Evolutionary conservation across 306 rosid species (phyloP).

Genomic region (Macrotyloma uniflorum): DNA sequence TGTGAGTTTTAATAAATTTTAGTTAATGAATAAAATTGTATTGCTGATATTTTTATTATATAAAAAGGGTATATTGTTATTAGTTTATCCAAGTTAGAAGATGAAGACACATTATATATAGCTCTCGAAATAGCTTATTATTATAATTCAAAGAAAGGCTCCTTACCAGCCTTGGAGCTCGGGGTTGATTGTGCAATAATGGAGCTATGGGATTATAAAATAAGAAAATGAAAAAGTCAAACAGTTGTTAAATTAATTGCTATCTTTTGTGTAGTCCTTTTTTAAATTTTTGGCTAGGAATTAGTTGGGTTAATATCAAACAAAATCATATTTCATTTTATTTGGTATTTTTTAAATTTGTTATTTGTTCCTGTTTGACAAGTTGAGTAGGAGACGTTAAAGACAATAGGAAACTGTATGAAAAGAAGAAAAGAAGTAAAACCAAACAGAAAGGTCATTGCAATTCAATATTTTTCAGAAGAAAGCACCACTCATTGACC

Average conservation of each 20-base stretch:
- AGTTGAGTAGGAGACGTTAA: constrained; percentile 44
- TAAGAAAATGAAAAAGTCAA: constrained; percentile 45
- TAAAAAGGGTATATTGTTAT: too few relatives aligned
- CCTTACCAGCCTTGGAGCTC: constrained; percentile 8
- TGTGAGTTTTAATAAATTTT: neutral
- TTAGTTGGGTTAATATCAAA: constrained; percentile 42
- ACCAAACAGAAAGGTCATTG: constrained; percentile 47
- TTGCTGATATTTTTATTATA: neutral
- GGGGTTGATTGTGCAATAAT: constrained; percentile 42
- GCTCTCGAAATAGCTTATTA: neutral
- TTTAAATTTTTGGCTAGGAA: constrained; percentile 3
- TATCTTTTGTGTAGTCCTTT: neutral
- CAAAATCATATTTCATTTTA: constrained; percentile 17
- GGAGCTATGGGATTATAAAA: constrained; percentile 34
- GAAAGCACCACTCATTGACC: constrained; percentile 80
- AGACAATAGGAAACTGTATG: constrained; percentile 35
- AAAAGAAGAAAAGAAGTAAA: constrained; percentile 42
- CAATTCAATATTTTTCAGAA: constrained; percentile 50
- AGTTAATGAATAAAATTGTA: neutral
- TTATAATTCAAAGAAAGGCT: constrained; percentile 10
- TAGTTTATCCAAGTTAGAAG: neutral
- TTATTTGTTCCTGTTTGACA: constrained; percentile 38
- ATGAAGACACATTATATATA: neutral
- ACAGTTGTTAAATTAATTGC: constrained; percentile 29
- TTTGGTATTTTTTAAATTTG: neutral